Evolutionary conservation across 2,329 filamentous ascomycete genomes (phyloP).

Genomic region (Colletotrichum sp.): DNA sequence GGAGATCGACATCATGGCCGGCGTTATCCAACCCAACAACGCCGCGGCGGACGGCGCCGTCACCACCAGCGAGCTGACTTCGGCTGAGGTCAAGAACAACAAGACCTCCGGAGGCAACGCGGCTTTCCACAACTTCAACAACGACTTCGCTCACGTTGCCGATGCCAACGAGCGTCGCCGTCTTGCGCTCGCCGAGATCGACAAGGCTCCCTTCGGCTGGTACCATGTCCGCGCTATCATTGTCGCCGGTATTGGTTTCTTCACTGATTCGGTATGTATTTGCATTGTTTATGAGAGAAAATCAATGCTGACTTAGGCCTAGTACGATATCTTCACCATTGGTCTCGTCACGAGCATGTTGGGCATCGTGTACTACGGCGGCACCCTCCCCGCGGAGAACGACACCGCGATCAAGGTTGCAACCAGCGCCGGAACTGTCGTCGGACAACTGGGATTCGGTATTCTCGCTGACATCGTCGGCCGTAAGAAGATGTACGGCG

Average conservation of each 20-base stretch:
- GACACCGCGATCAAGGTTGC: constrained; percentile 88
- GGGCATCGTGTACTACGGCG: constrained; percentile 76
- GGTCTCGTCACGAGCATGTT: constrained; percentile 77
- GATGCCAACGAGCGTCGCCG: constrained; percentile 82
- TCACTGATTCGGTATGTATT: constrained; percentile 69
- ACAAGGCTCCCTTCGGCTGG: constrained; percentile 84
- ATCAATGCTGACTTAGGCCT: background rate
- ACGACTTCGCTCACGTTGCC: constrained; percentile 68
- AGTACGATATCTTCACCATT: constrained; percentile 81
- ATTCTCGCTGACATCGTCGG: constrained; percentile 79
- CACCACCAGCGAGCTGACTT: background rate
- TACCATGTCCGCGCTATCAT: constrained; percentile 80
- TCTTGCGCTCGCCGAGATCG: constrained; percentile 80
- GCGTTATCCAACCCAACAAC: background rate
- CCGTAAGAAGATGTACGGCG: constrained; percentile 74
- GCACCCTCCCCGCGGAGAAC: constrained; percentile 67
- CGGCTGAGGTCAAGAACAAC: constrained; percentile 9
- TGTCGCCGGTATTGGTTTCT: constrained; percentile 86
- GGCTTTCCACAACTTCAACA: constrained; percentile 80
- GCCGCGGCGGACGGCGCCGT: background rate
- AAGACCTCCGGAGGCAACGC: constrained; percentile 70
- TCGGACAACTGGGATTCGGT: constrained; percentile 84
- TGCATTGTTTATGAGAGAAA: no score
- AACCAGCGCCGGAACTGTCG: constrained; percentile 81
- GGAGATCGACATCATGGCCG: constrained; percentile 7